phyloP scores from a whole-genome alignment of 345 rosid genomes.

The Lumnitzera racemosa region DNA sequence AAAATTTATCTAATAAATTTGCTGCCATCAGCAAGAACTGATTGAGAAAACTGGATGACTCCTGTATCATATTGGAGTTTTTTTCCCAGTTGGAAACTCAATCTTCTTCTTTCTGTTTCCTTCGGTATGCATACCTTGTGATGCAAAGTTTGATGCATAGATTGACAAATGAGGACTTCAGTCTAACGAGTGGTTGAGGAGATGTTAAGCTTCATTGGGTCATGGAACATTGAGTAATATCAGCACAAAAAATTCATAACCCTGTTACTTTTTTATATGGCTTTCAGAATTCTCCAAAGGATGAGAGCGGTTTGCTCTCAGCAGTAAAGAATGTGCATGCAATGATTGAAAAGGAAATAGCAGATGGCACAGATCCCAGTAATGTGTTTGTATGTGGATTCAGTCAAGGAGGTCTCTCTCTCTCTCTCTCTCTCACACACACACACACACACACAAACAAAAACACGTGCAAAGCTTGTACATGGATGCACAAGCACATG shows the following conservation, averaged over 20 bases:
- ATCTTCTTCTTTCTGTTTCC: no score
- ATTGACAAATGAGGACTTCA: no score
- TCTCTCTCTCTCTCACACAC: slow-evolving; percentile 4
- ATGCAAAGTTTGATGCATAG: no score
- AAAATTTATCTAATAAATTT: no score
- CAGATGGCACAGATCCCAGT: slow-evolving; percentile 49
- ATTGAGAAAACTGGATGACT: no score
- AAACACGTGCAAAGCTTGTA: background rate
- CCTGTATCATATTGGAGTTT: no score
- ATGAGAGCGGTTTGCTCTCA: slow-evolving; percentile 53
- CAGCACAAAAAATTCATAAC: background rate
- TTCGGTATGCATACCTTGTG: no score
- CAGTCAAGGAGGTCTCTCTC: slow-evolving; percentile 78
- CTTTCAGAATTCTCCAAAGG: slow-evolving; percentile 56
- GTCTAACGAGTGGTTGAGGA: no score
- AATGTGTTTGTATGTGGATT: slow-evolving; percentile 72
- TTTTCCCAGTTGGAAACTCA: no score
- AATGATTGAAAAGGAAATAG: slow-evolving; percentile 67
- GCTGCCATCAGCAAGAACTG: no score
- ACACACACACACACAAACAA: background rate
- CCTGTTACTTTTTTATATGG: slow-evolving; percentile 3
- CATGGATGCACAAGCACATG: background rate
- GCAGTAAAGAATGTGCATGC: slow-evolving; percentile 68
- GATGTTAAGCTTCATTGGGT: no score
- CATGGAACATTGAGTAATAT: no score